These are phyloP conservation scores for Gyrodon lividus DNA, from an alignment of 768 basidiomycete species.

Conservation along the genomic window DNA sequence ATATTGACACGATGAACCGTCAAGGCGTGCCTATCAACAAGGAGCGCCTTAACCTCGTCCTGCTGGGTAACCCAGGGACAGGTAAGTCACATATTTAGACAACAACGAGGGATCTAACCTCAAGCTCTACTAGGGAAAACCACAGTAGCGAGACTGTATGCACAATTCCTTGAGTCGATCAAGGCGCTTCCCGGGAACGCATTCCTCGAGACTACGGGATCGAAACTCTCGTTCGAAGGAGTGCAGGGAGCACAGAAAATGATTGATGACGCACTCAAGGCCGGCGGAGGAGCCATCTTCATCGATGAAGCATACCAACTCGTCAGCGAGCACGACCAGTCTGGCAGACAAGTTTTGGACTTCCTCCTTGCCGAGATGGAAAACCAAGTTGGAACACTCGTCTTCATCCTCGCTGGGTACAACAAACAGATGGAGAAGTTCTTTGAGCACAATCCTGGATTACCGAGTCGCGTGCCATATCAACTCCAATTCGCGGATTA, in stretches of 20 bases:
- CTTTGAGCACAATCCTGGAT: conserved; percentile 74
- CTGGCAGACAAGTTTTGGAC: conserved; percentile 61
- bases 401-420: conserved; percentile 75
- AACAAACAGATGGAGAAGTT: conserved; percentile 74
- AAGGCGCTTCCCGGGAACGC: conserved; percentile 50
- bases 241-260: conserved; percentile 50
- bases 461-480: conserved; percentile 65
- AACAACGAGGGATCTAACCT: neutral
- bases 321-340: conserved; percentile 44
- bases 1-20: conserved; percentile 53
- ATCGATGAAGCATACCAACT: conserved; percentile 78
- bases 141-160: conserved; percentile 65
- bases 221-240: conserved; percentile 58
- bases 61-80: conserved; percentile 75
- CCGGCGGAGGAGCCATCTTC: conserved; percentile 67
- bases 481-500: conserved; percentile 63
- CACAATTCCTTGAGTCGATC: conserved; percentile 58
- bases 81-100: conserved; percentile 38
- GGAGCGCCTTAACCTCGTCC: conserved; percentile 59
- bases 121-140: conserved; percentile 52
- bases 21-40: conserved; percentile 51
- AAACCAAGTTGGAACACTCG: conserved; percentile 59
- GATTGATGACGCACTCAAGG: conserved; percentile 48
- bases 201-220: conserved; percentile 66
- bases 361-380: conserved; percentile 77